Percentiles rank a stretch among this genome's conserved stretches.
phyloP scores from a whole-genome alignment of 2,329 filamentous ascomycete species.

The Diaporthe aspalathi region DNA sequence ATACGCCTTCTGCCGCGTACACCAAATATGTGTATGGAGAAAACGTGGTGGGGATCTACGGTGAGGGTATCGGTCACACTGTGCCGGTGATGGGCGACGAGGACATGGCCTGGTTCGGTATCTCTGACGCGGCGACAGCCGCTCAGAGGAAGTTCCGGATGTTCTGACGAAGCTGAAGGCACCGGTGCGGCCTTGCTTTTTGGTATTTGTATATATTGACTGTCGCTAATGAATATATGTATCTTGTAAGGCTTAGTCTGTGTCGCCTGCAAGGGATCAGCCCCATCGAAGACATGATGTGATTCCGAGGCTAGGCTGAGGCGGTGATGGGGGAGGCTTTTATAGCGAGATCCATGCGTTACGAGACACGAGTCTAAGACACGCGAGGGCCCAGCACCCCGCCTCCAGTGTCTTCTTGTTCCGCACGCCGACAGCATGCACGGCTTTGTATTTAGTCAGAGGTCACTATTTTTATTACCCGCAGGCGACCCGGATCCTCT shows the following conservation, averaged over 20 bases:
- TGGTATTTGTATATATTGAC: not conserved
- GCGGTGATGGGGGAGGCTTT: not conserved
- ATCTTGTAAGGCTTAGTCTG: not conserved
- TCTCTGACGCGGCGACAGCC: conserved; percentile 33
- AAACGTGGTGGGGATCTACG: conserved; percentile 50
- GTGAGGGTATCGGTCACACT: conserved; percentile 49
- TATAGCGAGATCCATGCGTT: not conserved
- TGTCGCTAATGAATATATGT: not conserved
- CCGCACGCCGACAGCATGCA: not conserved
- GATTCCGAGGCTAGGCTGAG: not conserved
- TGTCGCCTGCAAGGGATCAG: not conserved
- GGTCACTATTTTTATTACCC: not conserved
- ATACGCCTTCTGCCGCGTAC: conserved; percentile 50
- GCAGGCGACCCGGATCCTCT: not conserved
- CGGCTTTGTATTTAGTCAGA: not conserved
- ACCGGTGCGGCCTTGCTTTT: not conserved
- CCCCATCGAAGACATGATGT: not conserved
- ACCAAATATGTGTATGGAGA: conserved; percentile 53
- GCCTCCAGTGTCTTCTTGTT: not conserved
- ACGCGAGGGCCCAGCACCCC: not conserved
- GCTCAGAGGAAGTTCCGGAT: not conserved
- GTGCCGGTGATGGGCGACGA: conserved; percentile 48
- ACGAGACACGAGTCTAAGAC: conserved; percentile 3
- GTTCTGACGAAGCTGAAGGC: not conserved
- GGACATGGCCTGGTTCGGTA: conserved; percentile 53